Evolutionary conservation across 1,284 basidiomycete species (phyloP).

Genomic region (Anthracocystis walkeri): DNA sequence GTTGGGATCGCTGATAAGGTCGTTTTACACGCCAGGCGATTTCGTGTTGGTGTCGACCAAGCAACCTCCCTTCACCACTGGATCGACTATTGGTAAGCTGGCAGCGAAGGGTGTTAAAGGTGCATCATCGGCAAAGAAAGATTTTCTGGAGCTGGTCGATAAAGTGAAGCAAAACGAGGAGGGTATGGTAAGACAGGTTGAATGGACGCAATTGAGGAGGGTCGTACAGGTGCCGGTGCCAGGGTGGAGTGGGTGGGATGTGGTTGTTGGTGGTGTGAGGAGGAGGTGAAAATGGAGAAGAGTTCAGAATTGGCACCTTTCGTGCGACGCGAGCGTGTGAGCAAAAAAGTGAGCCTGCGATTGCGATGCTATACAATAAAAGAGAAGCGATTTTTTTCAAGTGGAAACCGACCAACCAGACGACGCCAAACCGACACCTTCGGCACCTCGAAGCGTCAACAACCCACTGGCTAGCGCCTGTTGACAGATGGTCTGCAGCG

Average conservation of each 20-base stretch:
- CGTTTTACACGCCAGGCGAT: conserved; percentile 87
- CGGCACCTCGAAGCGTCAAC: neutral
- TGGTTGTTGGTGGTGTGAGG: conserved; percentile 43
- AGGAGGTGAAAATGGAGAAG: neutral
- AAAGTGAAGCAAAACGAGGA: conserved; percentile 10
- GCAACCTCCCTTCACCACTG: conserved; percentile 3
- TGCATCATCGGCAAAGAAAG: conserved; percentile 3
- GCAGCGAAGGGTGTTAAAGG: neutral
- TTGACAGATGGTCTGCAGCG: neutral
- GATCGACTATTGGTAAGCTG: neutral
- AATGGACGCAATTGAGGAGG: conserved; percentile 50
- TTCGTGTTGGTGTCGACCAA: conserved; percentile 74
- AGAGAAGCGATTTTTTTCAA: too few species aligned
- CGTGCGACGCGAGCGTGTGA: too few species aligned
- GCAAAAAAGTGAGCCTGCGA: too few species aligned
- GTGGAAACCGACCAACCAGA: neutral
- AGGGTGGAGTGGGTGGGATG: conserved; percentile 34
- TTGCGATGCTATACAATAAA: too few species aligned
- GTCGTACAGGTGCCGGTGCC: conserved; percentile 33
- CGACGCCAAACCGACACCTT: neutral
- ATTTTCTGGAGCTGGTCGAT: conserved; percentile 19
- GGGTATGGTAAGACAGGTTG: conserved; percentile 35
- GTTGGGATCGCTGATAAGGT: conserved; percentile 87
- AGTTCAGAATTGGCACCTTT: neutral
- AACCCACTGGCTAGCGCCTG: neutral